Base-by-base conservation (phyloP, 2,329 filamentous ascomycete genomes). In the Phaeophleospora eucalypticola region DNA sequence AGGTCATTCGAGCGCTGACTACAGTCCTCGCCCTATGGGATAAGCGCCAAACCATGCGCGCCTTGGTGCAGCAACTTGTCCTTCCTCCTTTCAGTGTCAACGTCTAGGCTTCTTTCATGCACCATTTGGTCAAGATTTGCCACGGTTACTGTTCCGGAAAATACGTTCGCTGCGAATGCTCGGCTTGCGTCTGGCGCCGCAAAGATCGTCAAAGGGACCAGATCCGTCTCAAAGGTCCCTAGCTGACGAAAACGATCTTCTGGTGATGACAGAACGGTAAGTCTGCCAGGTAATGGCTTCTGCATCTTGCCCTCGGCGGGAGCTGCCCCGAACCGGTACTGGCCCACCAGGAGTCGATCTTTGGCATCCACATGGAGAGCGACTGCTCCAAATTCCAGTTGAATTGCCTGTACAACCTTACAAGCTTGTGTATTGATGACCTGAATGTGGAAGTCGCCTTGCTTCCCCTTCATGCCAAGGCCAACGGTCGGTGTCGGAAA, bases 1-100 rank as follows among this genome's bases (percentile, higher is more conserved):
- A n/a, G n/a, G n/a, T n/a, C n/a, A n/a, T n/a, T n/a, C n/a, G n/a
- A n/a, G n/a, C n/a, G n/a, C n/a, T n/a, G n/a, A n/a, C n/a, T n/a
- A n/a, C n/a, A n/a, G n/a, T n/a, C 15, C 34, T 36, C 18, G 15
- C 12, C 4, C 19, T 17, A 37, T 6, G 36, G 36, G 19, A 37
- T 37, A 3, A 50, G 18, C 12, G 42, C 42, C 27, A 48, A 16
- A 1, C 45, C 49, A 40, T 52, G 49, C 32, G 49, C 49, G 8
- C 49, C 49, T 18, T 52, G 45, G 40, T 48, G 45, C 33, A 52
- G 36, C 19, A 15, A 17, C 38, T 52, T 52, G 33, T 52, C 49
- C 37, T 16, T 9, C 18, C 49, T 29, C 41, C n/a, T 20, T 16
- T 34, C 37, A 15, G 18, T 43, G 15, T 52, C 49, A 16, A 52